Conservation (phyloP, 768 basidiomycete genomes). For the Tulasnella calospora region DNA sequence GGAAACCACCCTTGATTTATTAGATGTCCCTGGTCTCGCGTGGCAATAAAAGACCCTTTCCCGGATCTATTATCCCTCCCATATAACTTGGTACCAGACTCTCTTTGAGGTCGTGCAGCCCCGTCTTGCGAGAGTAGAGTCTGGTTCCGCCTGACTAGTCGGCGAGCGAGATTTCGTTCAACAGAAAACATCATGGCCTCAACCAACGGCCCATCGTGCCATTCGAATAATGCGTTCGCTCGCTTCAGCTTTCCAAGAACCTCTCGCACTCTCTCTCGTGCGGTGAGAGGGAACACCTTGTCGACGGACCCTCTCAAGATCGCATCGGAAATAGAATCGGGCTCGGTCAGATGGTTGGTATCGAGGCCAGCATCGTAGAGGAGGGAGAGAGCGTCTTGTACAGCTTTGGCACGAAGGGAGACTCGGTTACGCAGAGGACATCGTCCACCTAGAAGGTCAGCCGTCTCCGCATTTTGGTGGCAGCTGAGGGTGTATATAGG, state of each 20-base stretch:
- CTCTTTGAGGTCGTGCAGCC: too few relatives aligned
- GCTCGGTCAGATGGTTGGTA: constrained; percentile 15
- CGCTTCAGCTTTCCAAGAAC: constrained; percentile 46
- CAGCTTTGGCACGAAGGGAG: constrained; percentile 48
- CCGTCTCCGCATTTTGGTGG: constrained; percentile 97
- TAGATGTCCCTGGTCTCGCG: too few relatives aligned
- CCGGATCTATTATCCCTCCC: too few relatives aligned
- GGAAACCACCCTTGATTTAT: too few relatives aligned
- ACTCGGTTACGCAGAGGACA: constrained; percentile 78
- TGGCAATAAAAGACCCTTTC: too few relatives aligned
- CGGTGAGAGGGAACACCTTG: constrained; percentile 23
- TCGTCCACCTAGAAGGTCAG: constrained; percentile 90
- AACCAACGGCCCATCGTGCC: constrained; percentile 95
- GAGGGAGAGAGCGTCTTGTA: not conserved
- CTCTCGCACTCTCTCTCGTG: constrained; percentile 39
- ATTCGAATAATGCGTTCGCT: constrained; percentile 80
- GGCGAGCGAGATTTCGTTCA: constrained; percentile 95
- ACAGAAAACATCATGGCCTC: constrained; percentile 87
- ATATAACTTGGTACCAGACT: too few relatives aligned
- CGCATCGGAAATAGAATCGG: constrained; percentile 29
- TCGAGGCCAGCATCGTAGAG: constrained; percentile 31
- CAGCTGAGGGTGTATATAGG: constrained; percentile 77
- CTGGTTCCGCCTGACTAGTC: too few relatives aligned
- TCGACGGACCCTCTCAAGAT: constrained; percentile 18
- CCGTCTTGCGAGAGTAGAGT: too few relatives aligned